These are phyloP conservation scores for Mrakia frigida DNA, from an alignment of 768 basidiomycete genomes.

Conservation along the genomic window DNA sequence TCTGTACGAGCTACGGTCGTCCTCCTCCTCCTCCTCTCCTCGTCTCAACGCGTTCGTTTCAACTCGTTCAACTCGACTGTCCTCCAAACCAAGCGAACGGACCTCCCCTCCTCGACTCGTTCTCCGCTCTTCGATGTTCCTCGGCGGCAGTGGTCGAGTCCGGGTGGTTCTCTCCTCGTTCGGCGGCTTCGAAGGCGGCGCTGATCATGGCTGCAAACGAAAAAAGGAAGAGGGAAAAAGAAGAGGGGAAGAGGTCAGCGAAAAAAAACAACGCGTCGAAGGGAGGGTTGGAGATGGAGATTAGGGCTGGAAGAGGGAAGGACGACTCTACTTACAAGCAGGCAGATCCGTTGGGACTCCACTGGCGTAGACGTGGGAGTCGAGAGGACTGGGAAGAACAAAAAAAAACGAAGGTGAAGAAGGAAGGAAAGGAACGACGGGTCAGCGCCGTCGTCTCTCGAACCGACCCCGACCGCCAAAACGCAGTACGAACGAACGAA, in stretches of 20 bases:
- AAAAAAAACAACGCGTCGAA: neutral
- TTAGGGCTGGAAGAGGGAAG: no score
- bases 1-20: no score
- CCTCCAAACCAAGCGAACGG: constrained; percentile 4
- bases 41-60: no score
- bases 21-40: no score
- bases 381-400: constrained; percentile 15
- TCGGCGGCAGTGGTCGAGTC: no score
- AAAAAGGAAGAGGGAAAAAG: neutral
- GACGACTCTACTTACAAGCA: neutral
- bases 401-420: neutral
- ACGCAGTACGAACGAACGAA: no score
- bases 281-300: no score
- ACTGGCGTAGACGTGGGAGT: constrained; percentile 27
- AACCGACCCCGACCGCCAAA: no score
- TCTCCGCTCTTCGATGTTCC: neutral
- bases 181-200: constrained; percentile 32
- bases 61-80: no score
- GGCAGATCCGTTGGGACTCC: constrained; percentile 32
- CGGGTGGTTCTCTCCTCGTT: constrained; percentile 8
- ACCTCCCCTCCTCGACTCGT: neutral
- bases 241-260: neutral
- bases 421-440: no score
- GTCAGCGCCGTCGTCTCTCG: no score
- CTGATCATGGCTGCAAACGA: constrained; percentile 23